These are phyloP conservation scores for Vishniacozyma victoriae DNA, from an alignment of 768 basidiomycete genomes.

Conservation along the genomic window DNA sequence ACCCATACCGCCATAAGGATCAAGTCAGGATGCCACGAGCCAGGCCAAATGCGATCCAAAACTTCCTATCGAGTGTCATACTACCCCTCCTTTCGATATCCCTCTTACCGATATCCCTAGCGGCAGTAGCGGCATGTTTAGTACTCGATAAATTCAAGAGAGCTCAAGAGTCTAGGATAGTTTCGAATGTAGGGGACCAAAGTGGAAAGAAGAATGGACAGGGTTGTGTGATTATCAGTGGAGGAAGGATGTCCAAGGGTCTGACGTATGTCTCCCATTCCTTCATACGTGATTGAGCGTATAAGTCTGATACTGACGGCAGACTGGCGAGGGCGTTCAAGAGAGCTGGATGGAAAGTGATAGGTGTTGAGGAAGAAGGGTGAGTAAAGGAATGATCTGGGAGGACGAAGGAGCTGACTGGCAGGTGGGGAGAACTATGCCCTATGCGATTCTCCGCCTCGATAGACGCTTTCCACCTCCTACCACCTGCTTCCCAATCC, in stretches of 20 bases:
- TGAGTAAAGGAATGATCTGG: constrained; percentile 7
- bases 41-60: constrained; percentile 8
- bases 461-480: constrained; percentile 32
- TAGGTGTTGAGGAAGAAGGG: constrained; percentile 43
- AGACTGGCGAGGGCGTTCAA: constrained; percentile 41
- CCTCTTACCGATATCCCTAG: constrained; percentile 25
- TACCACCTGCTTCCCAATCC: constrained; percentile 26
- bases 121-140: constrained; percentile 25
- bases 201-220: neutral
- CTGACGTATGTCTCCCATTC: constrained; percentile 26
- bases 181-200: neutral
- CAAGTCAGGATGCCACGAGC: constrained; percentile 18
- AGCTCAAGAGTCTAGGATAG: neutral
- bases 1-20: neutral
- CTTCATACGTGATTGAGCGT: neutral
- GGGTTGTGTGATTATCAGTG: constrained; percentile 36
- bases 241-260: constrained; percentile 41
- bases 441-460: constrained; percentile 38
- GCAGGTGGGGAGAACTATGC: constrained; percentile 41
- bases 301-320: neutral
- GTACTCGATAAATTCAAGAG: constrained; percentile 8
- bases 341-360: constrained; percentile 41
- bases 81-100: constrained; percentile 20
- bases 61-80: constrained; percentile 16
- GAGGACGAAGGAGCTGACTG: neutral